Base-by-base conservation (phyloP, 208 protist genomes). In the Crithidia bombi region DNA sequence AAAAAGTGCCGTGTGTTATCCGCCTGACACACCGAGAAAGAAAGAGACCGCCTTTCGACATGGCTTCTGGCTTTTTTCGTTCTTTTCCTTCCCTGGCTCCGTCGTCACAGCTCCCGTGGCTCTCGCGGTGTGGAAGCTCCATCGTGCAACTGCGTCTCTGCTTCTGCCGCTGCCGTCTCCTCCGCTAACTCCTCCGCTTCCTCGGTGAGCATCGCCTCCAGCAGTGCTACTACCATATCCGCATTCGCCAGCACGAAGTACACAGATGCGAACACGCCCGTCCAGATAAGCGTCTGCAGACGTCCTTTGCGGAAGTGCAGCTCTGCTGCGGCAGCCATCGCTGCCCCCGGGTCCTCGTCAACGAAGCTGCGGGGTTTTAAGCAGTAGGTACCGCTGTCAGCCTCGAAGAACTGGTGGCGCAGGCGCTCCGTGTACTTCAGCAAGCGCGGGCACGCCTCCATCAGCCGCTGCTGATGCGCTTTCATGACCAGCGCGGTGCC, bases 221-320 rank as follows among this genome's bases (percentile, higher is more conserved):
- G 25, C 19, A 85, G 36, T 17, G 71, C 66, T 32, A 86, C 57
- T 15, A 96, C 66, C 55, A 91, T 57, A 44, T 90, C 76, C 1
- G 79, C 79, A 56, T 96, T 96, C 3, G 77, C 66, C 28, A 89
- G 35, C 33, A 90, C 17, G 73, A 94, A 96, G 75, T 93, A 94
- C 5, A 83, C 44, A 4, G 43, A 36, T 0, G 87, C 78, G 56
- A 94, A 93, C 1, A 74, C 28, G 19, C 69, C 78, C 3, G 89
- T 96, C 76, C 73, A 88, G 57, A 75, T 47, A 2, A 96, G 58
- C 28, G 76, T 80, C 32, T 55, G 69, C 38, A 81, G 58, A 11
- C 91, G 82, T 1, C 91, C 91, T 23, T 51, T 67, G 17, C 64
- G 54, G 73, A 83, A 96, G 49, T 82, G 30, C n/a, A 80, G 79